Percentiles rank a stretch among this genome's conserved stretches.
Conservation (phyloP, 2,329 filamentous ascomycete species). For the Coccinonectria pachysandricola region DNA sequence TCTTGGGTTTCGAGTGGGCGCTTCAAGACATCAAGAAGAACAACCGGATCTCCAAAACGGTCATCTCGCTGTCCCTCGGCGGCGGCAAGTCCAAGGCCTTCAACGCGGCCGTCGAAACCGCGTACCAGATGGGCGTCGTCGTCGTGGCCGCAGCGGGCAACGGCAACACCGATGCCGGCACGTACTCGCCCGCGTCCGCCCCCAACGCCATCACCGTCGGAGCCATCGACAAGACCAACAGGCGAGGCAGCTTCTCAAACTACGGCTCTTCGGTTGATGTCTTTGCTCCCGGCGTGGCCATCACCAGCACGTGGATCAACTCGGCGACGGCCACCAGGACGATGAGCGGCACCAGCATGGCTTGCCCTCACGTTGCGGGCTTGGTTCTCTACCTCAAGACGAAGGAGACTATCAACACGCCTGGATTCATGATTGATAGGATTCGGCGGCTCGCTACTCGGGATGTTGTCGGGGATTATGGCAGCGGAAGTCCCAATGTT, state of each 20-base stretch:
- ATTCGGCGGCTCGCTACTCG: constrained; percentile 33
- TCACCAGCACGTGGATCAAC: constrained; percentile 34
- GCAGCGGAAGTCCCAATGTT: constrained; percentile 32
- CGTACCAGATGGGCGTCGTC: constrained; percentile 30
- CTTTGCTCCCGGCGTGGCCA: constrained; percentile 30
- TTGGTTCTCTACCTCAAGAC: constrained; percentile 33
- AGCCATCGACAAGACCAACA: constrained; percentile 29
- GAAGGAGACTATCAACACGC: constrained; percentile 30
- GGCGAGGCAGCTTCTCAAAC: constrained; percentile 37
- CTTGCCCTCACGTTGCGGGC: constrained; percentile 30
- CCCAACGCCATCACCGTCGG: constrained; percentile 39
- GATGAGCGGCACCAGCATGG: constrained; percentile 34
- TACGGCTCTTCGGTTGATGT: constrained; percentile 32
- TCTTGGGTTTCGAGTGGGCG: constrained; percentile 32
- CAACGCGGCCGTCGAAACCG: constrained; percentile 31
- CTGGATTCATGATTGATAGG: constrained; percentile 31
- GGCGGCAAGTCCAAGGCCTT: constrained; percentile 12
- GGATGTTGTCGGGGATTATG: constrained; percentile 26
- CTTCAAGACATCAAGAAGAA: constrained; percentile 24
- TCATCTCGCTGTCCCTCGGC: constrained; percentile 34
- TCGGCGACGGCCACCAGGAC: constrained; percentile 21
- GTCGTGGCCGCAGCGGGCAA: constrained; percentile 39
- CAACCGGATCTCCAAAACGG: constrained; percentile 21
- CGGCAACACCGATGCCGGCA: constrained; percentile 16
- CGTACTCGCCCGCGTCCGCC: constrained; percentile 35